Evolutionary conservation across 108 stramenopile genomes (phyloP).

Genomic region (Skeletonema marinoi): DNA sequence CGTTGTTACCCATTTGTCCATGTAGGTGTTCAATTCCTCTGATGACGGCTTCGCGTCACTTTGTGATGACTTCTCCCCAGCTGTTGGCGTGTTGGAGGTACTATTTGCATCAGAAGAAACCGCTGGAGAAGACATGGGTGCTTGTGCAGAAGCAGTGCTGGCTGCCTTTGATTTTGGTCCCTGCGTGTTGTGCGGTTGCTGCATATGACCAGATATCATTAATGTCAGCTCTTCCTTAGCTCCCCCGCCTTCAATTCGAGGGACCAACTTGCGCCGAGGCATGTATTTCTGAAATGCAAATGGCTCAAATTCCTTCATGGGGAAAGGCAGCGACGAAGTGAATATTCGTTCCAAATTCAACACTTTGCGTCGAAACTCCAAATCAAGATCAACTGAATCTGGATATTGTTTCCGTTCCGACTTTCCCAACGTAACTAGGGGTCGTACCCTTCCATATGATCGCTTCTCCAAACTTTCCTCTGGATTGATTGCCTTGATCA

Average conservation of each 20-base stretch:
- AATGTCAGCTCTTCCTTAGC: constrained; percentile 45
- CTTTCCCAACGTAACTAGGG: constrained; percentile 25
- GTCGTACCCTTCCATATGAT: constrained; percentile 31
- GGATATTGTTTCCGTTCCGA: constrained; percentile 30
- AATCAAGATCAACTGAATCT: constrained; percentile 40
- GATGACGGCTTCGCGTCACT: not conserved
- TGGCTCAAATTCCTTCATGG: constrained; percentile 11
- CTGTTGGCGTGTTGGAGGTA: not conserved
- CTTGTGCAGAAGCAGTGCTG: not conserved
- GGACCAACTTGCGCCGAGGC: constrained; percentile 39
- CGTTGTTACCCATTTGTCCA: not conserved
- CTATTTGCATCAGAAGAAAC: not conserved
- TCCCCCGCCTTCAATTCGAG: constrained; percentile 35
- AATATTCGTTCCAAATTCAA: constrained; percentile 43
- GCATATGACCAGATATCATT: constrained; percentile 50
- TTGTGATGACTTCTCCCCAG: not conserved
- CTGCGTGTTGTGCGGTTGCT: constrained; percentile 17
- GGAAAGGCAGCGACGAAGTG: constrained; percentile 39
- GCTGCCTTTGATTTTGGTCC: constrained; percentile 10
- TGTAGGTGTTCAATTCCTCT: constrained; percentile 1
- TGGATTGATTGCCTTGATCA: constrained; percentile 35
- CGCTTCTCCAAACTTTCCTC: constrained; percentile 31
- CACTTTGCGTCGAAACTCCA: constrained; percentile 34
- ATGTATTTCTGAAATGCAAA: constrained; percentile 43
- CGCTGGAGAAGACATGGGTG: not conserved